These are phyloP conservation scores for Monosporascus sp. DNA, from an alignment of 2,329 filamentous ascomycete species.

Conservation along the genomic window DNA sequence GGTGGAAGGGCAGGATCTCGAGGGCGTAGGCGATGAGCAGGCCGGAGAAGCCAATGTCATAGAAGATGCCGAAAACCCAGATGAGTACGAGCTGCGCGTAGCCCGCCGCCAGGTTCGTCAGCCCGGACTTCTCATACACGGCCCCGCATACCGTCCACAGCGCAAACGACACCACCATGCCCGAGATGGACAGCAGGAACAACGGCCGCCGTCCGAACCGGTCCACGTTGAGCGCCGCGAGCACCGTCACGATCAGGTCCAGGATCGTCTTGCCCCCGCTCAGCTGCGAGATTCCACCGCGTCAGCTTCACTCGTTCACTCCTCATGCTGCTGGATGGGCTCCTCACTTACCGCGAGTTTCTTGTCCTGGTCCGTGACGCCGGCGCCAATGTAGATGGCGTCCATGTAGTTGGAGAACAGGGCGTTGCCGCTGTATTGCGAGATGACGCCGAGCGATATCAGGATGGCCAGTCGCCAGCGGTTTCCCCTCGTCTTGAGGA, in stretches of 20 bases:
- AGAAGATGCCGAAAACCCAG: slow-evolving; percentile 55
- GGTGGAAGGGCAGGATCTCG: slow-evolving; percentile 53
- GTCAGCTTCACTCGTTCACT: neutral
- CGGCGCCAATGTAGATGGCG: slow-evolving; percentile 55
- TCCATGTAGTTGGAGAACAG: slow-evolving; percentile 64
- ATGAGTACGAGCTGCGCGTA: slow-evolving; percentile 53
- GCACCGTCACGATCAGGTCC: slow-evolving; percentile 51
- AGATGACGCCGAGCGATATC: slow-evolving; percentile 59
- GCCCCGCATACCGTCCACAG: slow-evolving; percentile 49
- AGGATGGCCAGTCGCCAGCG: slow-evolving; percentile 58
- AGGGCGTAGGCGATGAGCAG: slow-evolving; percentile 53
- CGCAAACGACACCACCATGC: slow-evolving; percentile 43
- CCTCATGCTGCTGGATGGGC: neutral
- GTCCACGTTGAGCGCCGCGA: slow-evolving; percentile 46
- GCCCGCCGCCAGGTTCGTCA: slow-evolving; percentile 40
- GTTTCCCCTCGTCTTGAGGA: slow-evolving; percentile 59
- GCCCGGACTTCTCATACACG: slow-evolving; percentile 42
- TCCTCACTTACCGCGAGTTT: slow-evolving; percentile 44
- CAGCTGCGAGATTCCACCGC: slow-evolving; percentile 19
- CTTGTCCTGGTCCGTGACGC: slow-evolving; percentile 51
- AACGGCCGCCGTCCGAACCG: slow-evolving; percentile 47
- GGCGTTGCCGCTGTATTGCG: slow-evolving; percentile 63
- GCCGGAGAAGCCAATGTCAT: slow-evolving; percentile 55
- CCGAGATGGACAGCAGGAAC: slow-evolving; percentile 44
- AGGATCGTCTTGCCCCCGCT: slow-evolving; percentile 55